Evolutionary conservation across 148 eudicot genomes (phyloP).

Genomic region (Nepenthes gracilis): DNA sequence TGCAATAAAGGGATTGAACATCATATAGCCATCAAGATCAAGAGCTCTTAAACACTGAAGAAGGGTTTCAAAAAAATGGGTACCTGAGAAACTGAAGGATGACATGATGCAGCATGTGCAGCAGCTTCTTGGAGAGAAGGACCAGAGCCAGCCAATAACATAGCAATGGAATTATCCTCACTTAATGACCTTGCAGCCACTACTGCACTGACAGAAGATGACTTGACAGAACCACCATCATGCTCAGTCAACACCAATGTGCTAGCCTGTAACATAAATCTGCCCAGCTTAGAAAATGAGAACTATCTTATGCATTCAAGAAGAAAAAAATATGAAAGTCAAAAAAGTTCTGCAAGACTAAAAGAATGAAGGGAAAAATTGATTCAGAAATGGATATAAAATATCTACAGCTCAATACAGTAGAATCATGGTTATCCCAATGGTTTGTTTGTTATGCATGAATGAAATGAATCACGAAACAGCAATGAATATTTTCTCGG

Average conservation of each 20-base stretch:
- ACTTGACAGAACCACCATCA: conserved; percentile 66
- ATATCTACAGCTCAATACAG: too few relatives aligned
- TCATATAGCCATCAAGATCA: too few relatives aligned
- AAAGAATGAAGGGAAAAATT: too few relatives aligned
- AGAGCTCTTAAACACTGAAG: too few relatives aligned
- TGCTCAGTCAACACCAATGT: conserved; percentile 87
- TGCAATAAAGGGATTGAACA: too few relatives aligned
- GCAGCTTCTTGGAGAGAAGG: conserved; percentile 83
- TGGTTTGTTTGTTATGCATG: too few relatives aligned
- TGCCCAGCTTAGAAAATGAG: not conserved
- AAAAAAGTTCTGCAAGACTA: too few relatives aligned
- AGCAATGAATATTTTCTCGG: too few relatives aligned
- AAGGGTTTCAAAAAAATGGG: too few relatives aligned
- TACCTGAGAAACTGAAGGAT: conserved; percentile 76
- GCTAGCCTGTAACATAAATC: conserved; percentile 39
- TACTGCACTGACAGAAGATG: conserved; percentile 61
- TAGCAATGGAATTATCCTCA: conserved; percentile 52
- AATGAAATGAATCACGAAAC: too few relatives aligned
- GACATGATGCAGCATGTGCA: conserved; percentile 70
- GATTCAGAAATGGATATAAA: too few relatives aligned
- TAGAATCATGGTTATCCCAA: too few relatives aligned
- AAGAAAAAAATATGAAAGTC: not conserved
- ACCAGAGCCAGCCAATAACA: conserved; percentile 90
- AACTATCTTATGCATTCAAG: conserved; percentile 3
- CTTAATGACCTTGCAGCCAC: conserved; percentile 66